Conservation (phyloP, 1,284 basidiomycete genomes). For the Ustilago crameri region DNA sequence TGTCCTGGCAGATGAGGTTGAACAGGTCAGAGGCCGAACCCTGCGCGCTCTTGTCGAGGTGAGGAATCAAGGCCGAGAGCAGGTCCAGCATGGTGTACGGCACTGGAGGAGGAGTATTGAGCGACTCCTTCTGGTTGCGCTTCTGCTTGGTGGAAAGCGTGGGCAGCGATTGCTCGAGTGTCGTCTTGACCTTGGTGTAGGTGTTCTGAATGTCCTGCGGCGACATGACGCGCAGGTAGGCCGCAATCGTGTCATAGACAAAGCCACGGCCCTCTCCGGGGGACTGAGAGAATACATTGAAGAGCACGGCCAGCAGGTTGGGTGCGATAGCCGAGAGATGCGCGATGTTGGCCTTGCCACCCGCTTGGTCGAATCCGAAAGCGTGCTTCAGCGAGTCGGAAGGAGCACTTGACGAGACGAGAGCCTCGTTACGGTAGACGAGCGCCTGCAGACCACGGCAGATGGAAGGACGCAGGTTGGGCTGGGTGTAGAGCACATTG, state of each 20-base stretch:
- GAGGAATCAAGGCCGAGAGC: slow-evolving; percentile 83
- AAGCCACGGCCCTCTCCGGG: slow-evolving; percentile 80
- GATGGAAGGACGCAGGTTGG: slow-evolving; percentile 82
- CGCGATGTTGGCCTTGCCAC: slow-evolving; percentile 77
- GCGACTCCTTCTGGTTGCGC: slow-evolving; percentile 39
- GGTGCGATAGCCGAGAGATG: slow-evolving; percentile 83
- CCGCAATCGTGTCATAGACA: slow-evolving; percentile 87
- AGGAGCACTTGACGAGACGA: slow-evolving; percentile 70
- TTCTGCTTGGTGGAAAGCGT: slow-evolving; percentile 45
- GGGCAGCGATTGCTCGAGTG: slow-evolving; percentile 80
- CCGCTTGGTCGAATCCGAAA: slow-evolving; percentile 73
- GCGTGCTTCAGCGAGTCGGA: slow-evolving; percentile 71
- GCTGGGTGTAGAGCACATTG: slow-evolving; percentile 88
- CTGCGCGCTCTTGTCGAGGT: slow-evolving; percentile 40
- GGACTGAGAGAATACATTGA: slow-evolving; percentile 93
- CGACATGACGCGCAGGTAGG: slow-evolving; percentile 83
- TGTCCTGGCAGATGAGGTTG: slow-evolving; percentile 70
- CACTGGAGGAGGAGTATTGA: slow-evolving; percentile 68
- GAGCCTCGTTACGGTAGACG: slow-evolving; percentile 78
- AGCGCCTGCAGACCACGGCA: slow-evolving; percentile 83
- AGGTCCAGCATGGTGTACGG: slow-evolving; percentile 89
- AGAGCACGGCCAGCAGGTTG: slow-evolving; percentile 92
- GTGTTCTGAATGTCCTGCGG: slow-evolving; percentile 76
- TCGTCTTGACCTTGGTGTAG: slow-evolving; percentile 80
- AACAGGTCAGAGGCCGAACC: slow-evolving; percentile 68